Evolutionary conservation across 371 early-diverging fungal genomes (phyloP).

Genomic region (Rhizopus microsporus): DNA sequence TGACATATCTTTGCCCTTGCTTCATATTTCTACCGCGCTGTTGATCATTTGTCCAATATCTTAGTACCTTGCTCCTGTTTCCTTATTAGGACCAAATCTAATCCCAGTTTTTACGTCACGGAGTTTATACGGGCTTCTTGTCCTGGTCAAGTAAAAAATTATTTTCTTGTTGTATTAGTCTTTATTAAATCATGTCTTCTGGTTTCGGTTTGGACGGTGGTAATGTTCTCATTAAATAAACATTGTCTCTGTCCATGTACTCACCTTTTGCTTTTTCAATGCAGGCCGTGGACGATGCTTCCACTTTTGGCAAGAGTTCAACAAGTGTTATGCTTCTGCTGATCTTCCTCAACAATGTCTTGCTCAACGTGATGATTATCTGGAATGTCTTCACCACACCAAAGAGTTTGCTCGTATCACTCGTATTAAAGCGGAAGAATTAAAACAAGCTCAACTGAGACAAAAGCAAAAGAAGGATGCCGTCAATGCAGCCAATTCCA

Average conservation of each 20-base stretch:
- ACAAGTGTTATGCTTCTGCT: conserved; percentile 79
- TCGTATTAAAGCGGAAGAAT: conserved; percentile 59
- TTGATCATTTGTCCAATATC: too few species aligned
- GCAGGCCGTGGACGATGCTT: conserved; percentile 82
- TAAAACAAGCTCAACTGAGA: conserved; percentile 62
- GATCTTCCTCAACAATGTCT: conserved; percentile 73
- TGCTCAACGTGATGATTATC: conserved; percentile 75
- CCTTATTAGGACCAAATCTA: too few species aligned
- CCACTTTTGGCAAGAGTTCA: conserved; percentile 84
- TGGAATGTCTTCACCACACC: conserved; percentile 82
- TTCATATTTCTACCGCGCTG: too few species aligned
- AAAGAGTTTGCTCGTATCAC: conserved; percentile 71
- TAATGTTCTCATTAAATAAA: conserved; percentile 17
- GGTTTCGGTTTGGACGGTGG: conserved; percentile 52
- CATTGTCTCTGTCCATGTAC: neutral
- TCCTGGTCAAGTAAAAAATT: too few species aligned
- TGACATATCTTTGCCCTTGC: too few species aligned
- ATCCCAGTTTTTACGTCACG: too few species aligned
- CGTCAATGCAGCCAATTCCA: conserved; percentile 58
- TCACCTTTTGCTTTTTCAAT: neutral
- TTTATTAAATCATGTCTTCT: conserved; percentile 41
- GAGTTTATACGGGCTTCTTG: too few species aligned
- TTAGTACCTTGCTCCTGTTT: too few species aligned
- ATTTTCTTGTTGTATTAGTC: neutral
- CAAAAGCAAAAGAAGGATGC: conserved; percentile 53